Percentiles rank a stretch among this genome's conserved stretches.
phyloP scores from a whole-genome alignment of 331 rosid genomes.

The Erythrophleum ivorense region DNA sequence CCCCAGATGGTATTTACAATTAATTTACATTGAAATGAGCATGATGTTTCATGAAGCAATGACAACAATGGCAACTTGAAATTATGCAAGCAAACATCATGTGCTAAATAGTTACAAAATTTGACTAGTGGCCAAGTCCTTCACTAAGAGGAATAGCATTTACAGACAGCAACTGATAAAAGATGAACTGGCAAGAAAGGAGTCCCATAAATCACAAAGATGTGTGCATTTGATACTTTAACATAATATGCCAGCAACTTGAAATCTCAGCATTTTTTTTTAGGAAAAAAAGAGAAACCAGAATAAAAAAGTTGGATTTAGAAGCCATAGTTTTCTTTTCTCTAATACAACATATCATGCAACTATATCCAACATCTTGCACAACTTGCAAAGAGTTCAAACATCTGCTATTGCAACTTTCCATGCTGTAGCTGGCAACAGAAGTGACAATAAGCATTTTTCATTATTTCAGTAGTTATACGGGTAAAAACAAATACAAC shows the following conservation, averaged over 20 bases:
- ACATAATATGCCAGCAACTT: background rate
- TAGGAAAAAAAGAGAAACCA: background rate
- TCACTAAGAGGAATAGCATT: conserved; percentile 24
- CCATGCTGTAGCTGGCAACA: background rate
- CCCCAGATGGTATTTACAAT: background rate
- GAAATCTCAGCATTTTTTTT: background rate
- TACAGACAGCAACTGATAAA: background rate
- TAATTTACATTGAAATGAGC: conserved; percentile 27
- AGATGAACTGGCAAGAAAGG: background rate
- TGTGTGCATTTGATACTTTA: background rate
- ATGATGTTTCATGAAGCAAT: conserved; percentile 5
- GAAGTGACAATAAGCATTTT: background rate
- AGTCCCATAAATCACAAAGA: conserved; percentile 1
- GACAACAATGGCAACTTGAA: conserved; percentile 26
- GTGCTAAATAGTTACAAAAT: conserved; percentile 16
- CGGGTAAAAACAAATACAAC: background rate
- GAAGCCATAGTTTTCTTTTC: background rate
- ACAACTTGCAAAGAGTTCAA: background rate
- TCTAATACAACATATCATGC: background rate
- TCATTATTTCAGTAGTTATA: background rate
- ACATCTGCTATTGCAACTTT: background rate
- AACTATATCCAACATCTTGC: background rate
- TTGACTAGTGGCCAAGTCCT: conserved; percentile 15
- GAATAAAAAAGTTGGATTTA: background rate
- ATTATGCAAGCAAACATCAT: conserved; percentile 4